phyloP scores from a whole-genome alignment of 139 green algal genomes.

The Penium margaritaceum region DNA sequence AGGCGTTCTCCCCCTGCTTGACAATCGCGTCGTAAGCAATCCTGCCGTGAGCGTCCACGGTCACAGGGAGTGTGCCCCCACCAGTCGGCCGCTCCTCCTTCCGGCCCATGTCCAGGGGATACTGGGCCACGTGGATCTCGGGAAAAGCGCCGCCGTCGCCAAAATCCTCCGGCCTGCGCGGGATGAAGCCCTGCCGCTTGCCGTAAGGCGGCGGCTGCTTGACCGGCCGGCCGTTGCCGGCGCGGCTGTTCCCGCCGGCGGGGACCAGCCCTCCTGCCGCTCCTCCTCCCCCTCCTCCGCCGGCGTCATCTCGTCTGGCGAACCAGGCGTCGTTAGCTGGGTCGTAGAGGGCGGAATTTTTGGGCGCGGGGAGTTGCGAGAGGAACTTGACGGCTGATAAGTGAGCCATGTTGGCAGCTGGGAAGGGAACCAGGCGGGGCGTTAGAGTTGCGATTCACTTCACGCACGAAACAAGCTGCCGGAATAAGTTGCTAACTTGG shows the following conservation, averaged over 20 bases:
- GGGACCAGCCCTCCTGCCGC: neutral
- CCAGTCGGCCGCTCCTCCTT: slow-evolving; percentile 54
- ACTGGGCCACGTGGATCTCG: slow-evolving; percentile 84
- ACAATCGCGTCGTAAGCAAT: slow-evolving; percentile 81
- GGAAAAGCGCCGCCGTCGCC: slow-evolving; percentile 82
- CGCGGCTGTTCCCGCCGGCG: too few species aligned
- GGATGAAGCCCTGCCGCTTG: slow-evolving; percentile 59
- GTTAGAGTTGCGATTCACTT: too few species aligned
- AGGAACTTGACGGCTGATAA: slow-evolving; percentile 20
- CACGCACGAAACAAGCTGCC: too few species aligned
- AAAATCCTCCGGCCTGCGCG: slow-evolving; percentile 71
- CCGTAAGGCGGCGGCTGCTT: slow-evolving; percentile 36
- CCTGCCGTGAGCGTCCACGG: slow-evolving; percentile 65
- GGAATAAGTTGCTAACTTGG: too few species aligned
- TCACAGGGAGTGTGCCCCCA: slow-evolving; percentile 64
- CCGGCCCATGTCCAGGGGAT: slow-evolving; percentile 81
- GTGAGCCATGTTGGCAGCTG: slow-evolving; percentile 16
- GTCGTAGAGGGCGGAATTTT: slow-evolving; percentile 16
- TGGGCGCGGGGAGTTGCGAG: slow-evolving; percentile 14
- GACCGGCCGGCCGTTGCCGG: too few species aligned
- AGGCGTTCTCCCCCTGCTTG: slow-evolving; percentile 64
- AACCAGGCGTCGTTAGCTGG: slow-evolving; percentile 20
- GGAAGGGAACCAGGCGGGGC: too few species aligned
- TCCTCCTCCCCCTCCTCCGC: neutral
- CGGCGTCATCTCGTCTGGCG: neutral